Base-by-base conservation (phyloP, 1,284 basidiomycete genomes). In the Austropuccinia psidii region DNA sequence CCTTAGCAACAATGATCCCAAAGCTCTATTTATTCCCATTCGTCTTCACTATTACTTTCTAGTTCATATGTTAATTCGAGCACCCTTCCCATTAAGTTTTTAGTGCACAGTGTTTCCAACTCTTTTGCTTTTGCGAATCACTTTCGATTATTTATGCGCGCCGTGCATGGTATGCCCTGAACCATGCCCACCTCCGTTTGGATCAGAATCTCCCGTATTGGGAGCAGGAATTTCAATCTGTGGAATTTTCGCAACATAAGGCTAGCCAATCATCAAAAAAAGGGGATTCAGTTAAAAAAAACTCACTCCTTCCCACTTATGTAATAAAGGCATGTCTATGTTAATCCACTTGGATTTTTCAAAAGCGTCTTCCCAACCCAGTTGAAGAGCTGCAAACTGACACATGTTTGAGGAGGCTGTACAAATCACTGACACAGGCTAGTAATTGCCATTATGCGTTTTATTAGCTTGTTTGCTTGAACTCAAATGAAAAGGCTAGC, bases 331-430 rank as follows among this genome's bases (percentile, higher is more conserved):
- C 6, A 58, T 41, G 33, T 73, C 70, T 29, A 73, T 19, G 43
- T 73, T 73, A 33, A 73, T 65, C 61, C 60, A 73, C 43, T 49
- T 73, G 1, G 27, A 27, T 19, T 73, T 43, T 55, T 65, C 61
- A 27, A 73, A 73, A 13, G 61, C 47, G 31, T 64, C 52, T 0
- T 47, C 8, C 70, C 70, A 73, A 33, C 70, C 70, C 21, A 73
- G 19, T 41, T 73, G 70, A 8, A 73, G 39, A 41, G 70, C 60
- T 19, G 11, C 70, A 37, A 73, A 73, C 41, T 73, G 70, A 49
- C 70, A 73, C 31, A 73, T 73, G 29, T 73, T 73, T 15, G 70
- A 73, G 35, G 70, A 73, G 37, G 65, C 60, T 8, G 70, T 73
- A 39, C 70, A 73, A 73, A 73, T 73, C n/a, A 39, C 65, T 24